Evolutionary conservation across 345 rosid species (phyloP).

Genomic region (Gossypium rotundifolium): DNA sequence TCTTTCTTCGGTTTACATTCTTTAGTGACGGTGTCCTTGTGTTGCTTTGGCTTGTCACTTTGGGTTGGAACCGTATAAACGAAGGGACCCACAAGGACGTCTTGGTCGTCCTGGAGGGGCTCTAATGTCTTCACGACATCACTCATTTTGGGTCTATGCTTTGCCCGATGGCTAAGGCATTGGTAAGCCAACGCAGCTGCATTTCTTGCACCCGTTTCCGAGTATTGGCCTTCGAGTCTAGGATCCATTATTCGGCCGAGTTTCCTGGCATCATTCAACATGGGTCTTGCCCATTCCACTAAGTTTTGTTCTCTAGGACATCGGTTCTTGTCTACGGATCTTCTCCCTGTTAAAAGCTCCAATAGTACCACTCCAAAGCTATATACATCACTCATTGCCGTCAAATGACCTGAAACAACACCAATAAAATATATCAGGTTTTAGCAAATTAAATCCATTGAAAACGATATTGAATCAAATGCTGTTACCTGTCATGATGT

Average conservation of each 20-base stretch:
- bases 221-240: constrained; percentile 82
- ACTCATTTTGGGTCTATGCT: constrained; percentile 68
- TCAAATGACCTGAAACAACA: constrained; percentile 47
- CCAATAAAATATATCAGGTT: background rate
- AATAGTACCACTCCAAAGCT: constrained; percentile 64
- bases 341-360: constrained; percentile 58
- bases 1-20: constrained; percentile 30
- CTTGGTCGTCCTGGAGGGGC: constrained; percentile 51
- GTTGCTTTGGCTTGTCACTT: constrained; percentile 16
- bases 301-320: constrained; percentile 51
- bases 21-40: constrained; percentile 15
- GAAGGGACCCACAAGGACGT: constrained; percentile 54
- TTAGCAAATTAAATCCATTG: background rate
- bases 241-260: constrained; percentile 75
- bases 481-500: constrained; percentile 71
- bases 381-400: constrained; percentile 64
- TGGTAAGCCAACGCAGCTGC: constrained; percentile 77
- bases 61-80: constrained; percentile 55
- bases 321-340: constrained; percentile 58
- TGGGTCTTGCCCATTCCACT: constrained; percentile 66
- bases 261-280: constrained; percentile 59
- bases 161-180: constrained; percentile 76
- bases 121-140: constrained; percentile 53
- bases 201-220: constrained; percentile 66
- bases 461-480: background rate